Evolutionary conservation across 129 eudicot genomes (phyloP), one percentile per base, ranked within the genome.

Genomic region (Flaveria trinervia): DNA sequence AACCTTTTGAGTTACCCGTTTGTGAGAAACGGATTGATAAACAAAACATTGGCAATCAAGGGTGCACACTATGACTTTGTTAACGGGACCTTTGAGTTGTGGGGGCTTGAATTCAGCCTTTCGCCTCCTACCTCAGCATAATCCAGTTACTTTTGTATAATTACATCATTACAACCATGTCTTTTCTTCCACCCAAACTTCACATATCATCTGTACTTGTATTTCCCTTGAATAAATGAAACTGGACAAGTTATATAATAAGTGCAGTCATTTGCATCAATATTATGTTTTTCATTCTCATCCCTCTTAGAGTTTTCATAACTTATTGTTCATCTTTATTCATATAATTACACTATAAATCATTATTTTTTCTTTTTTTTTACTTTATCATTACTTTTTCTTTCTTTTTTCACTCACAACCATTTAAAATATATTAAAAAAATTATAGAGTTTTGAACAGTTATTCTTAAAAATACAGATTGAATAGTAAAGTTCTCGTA

Each of bases 61-160:
- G 98, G 98, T 28, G 97, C 88, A 28, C 82, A 93, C 84, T 93
- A 93, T n/a, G 98, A 93, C 74, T 93, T 93, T 54, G 88, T 93
- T 44, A 93, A 93, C 15, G 98, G 98, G 68, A 54, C 87, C 2
- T 93, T 93, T 69, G 97, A 90, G 93, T 88, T 93, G 12, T 93
- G 98, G 98, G 91, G 87, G 51, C 98, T 93, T 36, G 98, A 93
- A 2, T 93, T 93, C 77, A 71, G 83, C 79, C 88, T 93, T 22
- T 76, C 96, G 44, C 85, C 93, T 15, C 46, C 96, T 60, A 88
- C 84, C 80, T 89, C 92, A 48, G 97, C 92, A 81, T 93, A 90
- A 93, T 85, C 26, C 62, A 71, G 81, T 73, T 65, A 81, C 82
- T 72, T 23, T 15, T 39, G 15, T 50, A 78, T 68, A 44, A 77